Percentiles rank a stretch among this genome's conserved stretches.
Evolutionary conservation across 495 filamentous ascomycete species (phyloP).

Genomic region (Xanthoparmelia taractica): DNA sequence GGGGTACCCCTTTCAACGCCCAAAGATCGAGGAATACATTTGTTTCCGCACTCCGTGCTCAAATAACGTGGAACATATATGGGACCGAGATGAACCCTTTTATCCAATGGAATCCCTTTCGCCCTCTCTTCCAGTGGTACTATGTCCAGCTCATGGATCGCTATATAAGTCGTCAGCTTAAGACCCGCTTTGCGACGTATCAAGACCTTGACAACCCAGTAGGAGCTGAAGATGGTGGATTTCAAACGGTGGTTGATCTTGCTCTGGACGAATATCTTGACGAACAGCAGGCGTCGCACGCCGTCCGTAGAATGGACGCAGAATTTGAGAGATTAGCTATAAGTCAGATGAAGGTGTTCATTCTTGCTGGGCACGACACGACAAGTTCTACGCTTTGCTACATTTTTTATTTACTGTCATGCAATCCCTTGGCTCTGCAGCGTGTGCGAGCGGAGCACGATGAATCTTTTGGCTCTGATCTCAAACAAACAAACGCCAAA

Average conservation of each 20-base stretch:
- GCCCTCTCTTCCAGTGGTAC: slow-evolving; percentile 27
- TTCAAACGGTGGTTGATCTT: slow-evolving; percentile 31
- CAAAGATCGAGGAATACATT: slow-evolving; percentile 26
- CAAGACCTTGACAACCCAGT: slow-evolving; percentile 1
- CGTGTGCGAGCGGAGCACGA: slow-evolving; percentile 43
- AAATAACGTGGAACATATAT: slow-evolving; percentile 28
- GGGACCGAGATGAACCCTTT: slow-evolving; percentile 28
- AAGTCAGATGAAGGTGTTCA: slow-evolving; percentile 29
- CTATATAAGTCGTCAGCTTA: slow-evolving; percentile 24
- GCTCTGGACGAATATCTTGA: slow-evolving; percentile 33
- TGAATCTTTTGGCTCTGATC: slow-evolving; percentile 30
- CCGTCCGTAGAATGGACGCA: slow-evolving; percentile 22
- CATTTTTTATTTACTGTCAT: slow-evolving; percentile 40
- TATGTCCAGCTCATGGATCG: slow-evolving; percentile 25
- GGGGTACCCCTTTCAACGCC: slow-evolving; percentile 23
- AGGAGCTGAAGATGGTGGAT: slow-evolving; percentile 3
- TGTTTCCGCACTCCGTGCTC: slow-evolving; percentile 22
- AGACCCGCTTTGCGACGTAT: slow-evolving; percentile 23
- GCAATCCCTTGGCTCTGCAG: slow-evolving; percentile 35
- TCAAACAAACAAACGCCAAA: slow-evolving; percentile 17
- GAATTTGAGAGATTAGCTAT: slow-evolving; percentile 21
- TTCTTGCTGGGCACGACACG: slow-evolving; percentile 35
- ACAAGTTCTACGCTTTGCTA: slow-evolving; percentile 33
- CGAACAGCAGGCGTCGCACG: slow-evolving; percentile 23
- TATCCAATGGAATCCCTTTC: slow-evolving; percentile 25